Base-by-base conservation (phyloP, 441 rosid species). In the Euphorbia schlechtendalii region DNA sequence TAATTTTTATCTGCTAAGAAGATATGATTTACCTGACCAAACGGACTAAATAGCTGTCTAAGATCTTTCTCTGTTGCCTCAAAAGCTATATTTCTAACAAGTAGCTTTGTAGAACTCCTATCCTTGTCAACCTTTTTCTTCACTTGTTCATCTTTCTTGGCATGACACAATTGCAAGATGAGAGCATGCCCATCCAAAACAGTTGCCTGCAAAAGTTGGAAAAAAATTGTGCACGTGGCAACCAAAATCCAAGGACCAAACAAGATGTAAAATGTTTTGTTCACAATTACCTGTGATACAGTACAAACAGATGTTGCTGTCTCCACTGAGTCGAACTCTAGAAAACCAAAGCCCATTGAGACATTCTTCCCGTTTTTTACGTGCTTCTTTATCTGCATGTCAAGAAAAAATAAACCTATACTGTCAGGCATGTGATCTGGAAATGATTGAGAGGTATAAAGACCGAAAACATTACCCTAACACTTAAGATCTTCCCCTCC, bases 1-100 rank as follows among this genome's bases (percentile, higher is more conserved):
- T 5, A 6, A 17, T 22, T 52, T 22, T 24, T 8, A 9, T 40
- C 36, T 40, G 48, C 24, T 51, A 30, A 46, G 45, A 49, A 28
- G 63, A 68, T 32, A 67, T 24, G 61, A 5, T 8, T 61, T 68
- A 86, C 97, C 97, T 90, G 85, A 69, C 96, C 97, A 67, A 90
- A 93, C 56, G 99, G 93, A 76, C 92, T 82, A 75, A 90, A 90
- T 38, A 93, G 81, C 77, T 84, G 94, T 74, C 82, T 81, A 54
- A 93, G 80, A 75, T 93, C 99, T 66, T 87, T 88, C 76, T 84
- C 77, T 17, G 97, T 93, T 65, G 97, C 97, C 78, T 93, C 96
- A 65, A 90, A 93, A 70, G 97, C 96, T 64, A 93, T 89, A 75
- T 93, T 90, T 77, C 77, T 87, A 65, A 90, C 86, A 56, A 80